These are phyloP conservation scores for Mortierella sp. DNA, from an alignment of 371 early-diverging fungal genomes.

Conservation along the genomic window DNA sequence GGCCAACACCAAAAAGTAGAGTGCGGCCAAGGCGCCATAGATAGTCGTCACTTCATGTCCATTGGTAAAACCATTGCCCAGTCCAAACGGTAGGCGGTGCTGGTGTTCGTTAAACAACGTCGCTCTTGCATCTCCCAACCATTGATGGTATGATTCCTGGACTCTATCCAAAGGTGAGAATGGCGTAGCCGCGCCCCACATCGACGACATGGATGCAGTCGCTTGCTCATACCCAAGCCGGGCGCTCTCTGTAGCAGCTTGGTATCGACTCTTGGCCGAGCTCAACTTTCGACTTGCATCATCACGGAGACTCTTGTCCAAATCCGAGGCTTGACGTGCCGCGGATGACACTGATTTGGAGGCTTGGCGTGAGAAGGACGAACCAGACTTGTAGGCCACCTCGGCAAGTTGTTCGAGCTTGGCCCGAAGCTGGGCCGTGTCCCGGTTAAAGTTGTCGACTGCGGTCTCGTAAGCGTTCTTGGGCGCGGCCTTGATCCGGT, in stretches of 20 bases:
- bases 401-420: conserved; percentile 30
- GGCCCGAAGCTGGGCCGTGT: conserved; percentile 21
- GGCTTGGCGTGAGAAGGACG: conserved; percentile 17
- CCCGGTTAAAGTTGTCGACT: conserved; percentile 25
- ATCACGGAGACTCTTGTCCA: conserved; percentile 17
- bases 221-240: conserved; percentile 17
- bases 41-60: conserved; percentile 15
- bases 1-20: conserved; percentile 27
- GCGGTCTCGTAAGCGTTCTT: conserved; percentile 30
- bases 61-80: neutral
- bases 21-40: conserved; percentile 33
- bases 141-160: conserved; percentile 27
- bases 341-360: conserved; percentile 31
- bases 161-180: conserved; percentile 22
- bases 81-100: too few species aligned
- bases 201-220: conserved; percentile 30
- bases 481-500: conserved; percentile 27
- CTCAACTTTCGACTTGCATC: conserved; percentile 24
- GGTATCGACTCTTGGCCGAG: conserved; percentile 10
- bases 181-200: conserved; percentile 44
- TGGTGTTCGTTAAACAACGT: conserved; percentile 26
- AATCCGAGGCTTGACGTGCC: conserved; percentile 5
- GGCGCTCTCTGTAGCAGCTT: neutral
- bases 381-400: conserved; percentile 30
- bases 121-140: conserved; percentile 18